These are phyloP conservation scores for Elsinoe fawcettii DNA, from an alignment of 2,329 filamentous ascomycete species.

Conservation along the genomic window DNA sequence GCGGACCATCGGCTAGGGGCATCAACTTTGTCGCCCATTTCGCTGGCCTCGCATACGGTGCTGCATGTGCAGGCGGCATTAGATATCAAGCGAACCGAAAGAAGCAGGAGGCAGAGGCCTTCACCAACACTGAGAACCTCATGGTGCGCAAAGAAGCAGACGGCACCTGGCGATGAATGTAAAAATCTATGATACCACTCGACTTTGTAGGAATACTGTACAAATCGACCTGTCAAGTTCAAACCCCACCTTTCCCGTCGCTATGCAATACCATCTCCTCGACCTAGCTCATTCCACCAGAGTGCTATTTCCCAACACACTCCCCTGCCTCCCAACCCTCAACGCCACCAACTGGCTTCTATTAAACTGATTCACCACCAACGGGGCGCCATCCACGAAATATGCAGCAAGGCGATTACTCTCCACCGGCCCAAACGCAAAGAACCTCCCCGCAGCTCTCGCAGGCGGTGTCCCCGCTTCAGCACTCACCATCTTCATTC, in stretches of 20 bases:
- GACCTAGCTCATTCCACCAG: neutral
- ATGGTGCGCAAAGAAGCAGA: neutral
- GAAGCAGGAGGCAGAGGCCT: slow-evolving; percentile 13
- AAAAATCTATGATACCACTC: neutral
- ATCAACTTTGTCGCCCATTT: slow-evolving; percentile 32
- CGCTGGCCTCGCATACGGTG: slow-evolving; percentile 26
- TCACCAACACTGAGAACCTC: neutral
- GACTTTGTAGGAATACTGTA: neutral
- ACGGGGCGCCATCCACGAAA: neutral
- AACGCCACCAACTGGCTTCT: neutral
- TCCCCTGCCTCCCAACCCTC: slow-evolving; percentile 3
- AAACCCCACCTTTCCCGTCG: neutral
- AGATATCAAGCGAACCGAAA: slow-evolving; percentile 14
- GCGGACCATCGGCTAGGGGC: slow-evolving; percentile 19
- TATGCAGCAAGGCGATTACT: neutral
- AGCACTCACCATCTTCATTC: slow-evolving; percentile 3
- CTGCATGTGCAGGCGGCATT: slow-evolving; percentile 19
- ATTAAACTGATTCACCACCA: slow-evolving; percentile 2
- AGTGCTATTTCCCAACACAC: neutral
- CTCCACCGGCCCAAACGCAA: neutral
- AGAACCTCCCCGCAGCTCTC: neutral
- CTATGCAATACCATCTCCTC: neutral
- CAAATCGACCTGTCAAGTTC: neutral
- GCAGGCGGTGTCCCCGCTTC: neutral
- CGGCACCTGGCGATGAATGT: neutral